A percentile compares a stretch with the other conserved stretches of the same genome.
Evolutionary conservation across 2,329 filamentous ascomycete genomes (phyloP).

Genomic region (Dothideomycetidae sp.): DNA sequence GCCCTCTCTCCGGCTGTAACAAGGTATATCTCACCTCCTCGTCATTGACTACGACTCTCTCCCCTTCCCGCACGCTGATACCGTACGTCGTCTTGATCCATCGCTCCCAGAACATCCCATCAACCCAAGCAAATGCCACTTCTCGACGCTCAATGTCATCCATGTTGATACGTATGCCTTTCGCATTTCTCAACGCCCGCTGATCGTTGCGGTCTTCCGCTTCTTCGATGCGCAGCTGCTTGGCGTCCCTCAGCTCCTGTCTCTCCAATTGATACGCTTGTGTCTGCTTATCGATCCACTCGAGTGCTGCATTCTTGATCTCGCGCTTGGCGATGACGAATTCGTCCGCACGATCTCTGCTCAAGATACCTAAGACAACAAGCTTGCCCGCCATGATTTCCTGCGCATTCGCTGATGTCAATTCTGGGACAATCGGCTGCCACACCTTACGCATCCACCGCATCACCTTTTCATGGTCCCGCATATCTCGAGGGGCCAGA

Average conservation of each 20-base stretch:
- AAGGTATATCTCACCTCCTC: constrained; percentile 60
- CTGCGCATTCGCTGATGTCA: constrained; percentile 77
- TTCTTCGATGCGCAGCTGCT: constrained; percentile 90
- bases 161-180: constrained; percentile 84
- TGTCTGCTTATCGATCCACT: constrained; percentile 97
- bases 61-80: constrained; percentile 70
- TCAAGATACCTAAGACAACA: constrained; percentile 84
- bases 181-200: constrained; percentile 70
- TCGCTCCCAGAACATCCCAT: constrained; percentile 91
- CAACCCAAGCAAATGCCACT: constrained; percentile 92
- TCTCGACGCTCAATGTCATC: constrained; percentile 75
- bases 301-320: constrained; percentile 85
- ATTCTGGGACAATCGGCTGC: constrained; percentile 87
- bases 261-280: constrained; percentile 83
- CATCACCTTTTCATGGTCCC: constrained; percentile 65
- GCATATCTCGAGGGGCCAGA: constrained; percentile 80
- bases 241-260: constrained; percentile 83
- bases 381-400: constrained; percentile 93
- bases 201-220: constrained; percentile 88
- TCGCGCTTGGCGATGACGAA: constrained; percentile 70
- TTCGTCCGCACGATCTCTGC: constrained; percentile 62
- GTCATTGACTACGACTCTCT: constrained; percentile 91
- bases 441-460: constrained; percentile 94
- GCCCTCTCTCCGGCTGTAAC: too few relatives aligned
- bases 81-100: constrained; percentile 95